Base-by-base conservation (phyloP, 2,329 filamentous ascomycete species). In the Aspergillus brunneoviolaceus region DNA sequence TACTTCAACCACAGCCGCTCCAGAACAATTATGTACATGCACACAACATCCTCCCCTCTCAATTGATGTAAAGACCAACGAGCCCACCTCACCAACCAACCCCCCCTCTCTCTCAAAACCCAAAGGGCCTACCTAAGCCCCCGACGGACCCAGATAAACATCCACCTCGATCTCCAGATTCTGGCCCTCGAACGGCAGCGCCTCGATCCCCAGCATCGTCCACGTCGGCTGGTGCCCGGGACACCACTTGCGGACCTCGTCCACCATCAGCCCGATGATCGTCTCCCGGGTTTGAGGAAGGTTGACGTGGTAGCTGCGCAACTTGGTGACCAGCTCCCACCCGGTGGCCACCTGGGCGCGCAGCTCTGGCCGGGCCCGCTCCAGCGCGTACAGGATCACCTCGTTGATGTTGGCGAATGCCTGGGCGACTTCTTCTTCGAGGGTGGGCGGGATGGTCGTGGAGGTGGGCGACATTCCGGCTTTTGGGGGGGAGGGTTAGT, bases 341-440 rank as follows among this genome's bases (percentile, higher is more conserved):
- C 53, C 53, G 11, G 11, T 10, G 4, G 14, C 16, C 16, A 55
- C 53, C 16, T n/a, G 31, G 21, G 39, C 42, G 45, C 45, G 53
- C 2, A 55, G 42, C 9, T 55, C 53, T 3, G 53, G 53, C 10
- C 27, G 42, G 16, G 42, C 29, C 48, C 48, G 42, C 23, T 55
- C 53, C 27, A 55, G 27, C 2, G 53, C 33, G 42, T 55, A 55
- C 9, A 55, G 27, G 53, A 55, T 55, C 10, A 55, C 53, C 48
- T 55, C 53, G 53, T 55, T 49, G 42, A 55, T 55, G 42, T 55
- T 55, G 53, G 7, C 33, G 53, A 55, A 55, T n/a, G 53, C 42
- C 23, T 49, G 53, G 6, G 53, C 42, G 45, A 55, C 52, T 55
- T 55, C 52, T 21, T 55, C 52, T 48, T 48, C 39, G 7, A 55